Evolutionary conservation across 495 filamentous ascomycete genomes (phyloP), one percentile per base, ranked within the genome.

Genomic region (Aspergillus sclerotioniger): DNA sequence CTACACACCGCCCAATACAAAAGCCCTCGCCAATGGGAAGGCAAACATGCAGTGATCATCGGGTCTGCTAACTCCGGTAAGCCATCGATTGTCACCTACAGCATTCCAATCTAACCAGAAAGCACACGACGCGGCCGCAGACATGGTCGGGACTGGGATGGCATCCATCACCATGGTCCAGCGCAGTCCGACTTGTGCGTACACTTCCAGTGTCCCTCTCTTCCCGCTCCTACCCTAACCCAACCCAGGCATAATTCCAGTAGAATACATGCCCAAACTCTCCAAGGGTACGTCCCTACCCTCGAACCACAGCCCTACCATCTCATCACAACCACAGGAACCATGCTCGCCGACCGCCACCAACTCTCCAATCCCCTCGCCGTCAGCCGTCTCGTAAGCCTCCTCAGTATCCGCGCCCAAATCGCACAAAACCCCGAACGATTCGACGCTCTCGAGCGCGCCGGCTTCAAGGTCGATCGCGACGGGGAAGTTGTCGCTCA

Each of bases 51-150:
- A 17, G 54, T 80, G 35, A 64, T 80, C 3, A 54, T 78, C 28
- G 75, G 76, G n/a, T 70, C 67, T 5, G 75, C 70, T 1, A 80
- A 80, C 48, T 77, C 74, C 35, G 75, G 69, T 67, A 54, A 41
- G 58, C 21, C 8, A 6, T 21, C 37, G 25, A 47, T 57, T 21
- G 17, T 6, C 4, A 28, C 9, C 37, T 5, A n/a, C 5, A n/a
- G 5, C n/a, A 15, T 15, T n/a, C 9, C 13, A 6, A n/a, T 41
- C 13, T 41, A 15, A 41, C 37, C 13, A n/a, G 3, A n/a, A 21
- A 70, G 71, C 57, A 2, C 76, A 79, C 53, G 75, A 79, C 64
- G 63, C 77, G 12, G 75, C 74, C 2, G 68, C 71, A 47, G 76
- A 79, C 48, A 77, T 78, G 73, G 20, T 76, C 19, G 58, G 62